These are phyloP conservation scores for Nissolia schottii DNA, from an alignment of 306 rosid species.

Conservation along the genomic window DNA sequence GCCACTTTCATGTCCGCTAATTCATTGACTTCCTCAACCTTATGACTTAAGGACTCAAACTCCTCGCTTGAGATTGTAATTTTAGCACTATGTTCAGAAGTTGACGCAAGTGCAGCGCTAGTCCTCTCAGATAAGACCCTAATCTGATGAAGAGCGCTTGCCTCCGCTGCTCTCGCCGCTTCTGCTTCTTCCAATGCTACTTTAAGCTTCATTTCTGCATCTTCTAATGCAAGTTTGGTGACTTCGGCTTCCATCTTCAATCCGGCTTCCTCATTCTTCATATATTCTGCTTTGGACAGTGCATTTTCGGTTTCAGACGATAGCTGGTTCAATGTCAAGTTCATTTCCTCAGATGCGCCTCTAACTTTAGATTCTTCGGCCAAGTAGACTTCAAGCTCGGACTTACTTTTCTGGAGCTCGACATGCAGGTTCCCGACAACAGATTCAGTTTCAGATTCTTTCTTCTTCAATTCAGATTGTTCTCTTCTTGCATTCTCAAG, in stretches of 20 bases:
- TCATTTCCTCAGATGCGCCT: constrained; percentile 56
- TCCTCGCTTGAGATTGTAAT: constrained; percentile 76
- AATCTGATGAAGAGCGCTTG: constrained; percentile 62
- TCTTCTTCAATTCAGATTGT: constrained; percentile 56
- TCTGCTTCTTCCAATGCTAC: constrained; percentile 67
- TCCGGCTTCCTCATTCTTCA: constrained; percentile 48
- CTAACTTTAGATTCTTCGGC: constrained; percentile 56
- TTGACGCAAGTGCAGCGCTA: constrained; percentile 57
- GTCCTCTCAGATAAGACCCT: constrained; percentile 59
- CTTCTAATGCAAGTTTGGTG: constrained; percentile 49
- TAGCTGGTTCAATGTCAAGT: constrained; percentile 46
- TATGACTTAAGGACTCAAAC: constrained; percentile 57
- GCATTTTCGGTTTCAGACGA: constrained; percentile 47
- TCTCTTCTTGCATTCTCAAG: constrained; percentile 55
- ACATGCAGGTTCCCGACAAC: constrained; percentile 49
- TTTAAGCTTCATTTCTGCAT: constrained; percentile 55
- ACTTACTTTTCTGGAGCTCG: constrained; percentile 47
- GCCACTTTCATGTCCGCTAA: constrained; percentile 76
- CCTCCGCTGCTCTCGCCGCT: constrained; percentile 68
- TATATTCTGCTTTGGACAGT: constrained; percentile 46
- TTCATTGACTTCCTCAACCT: constrained; percentile 62
- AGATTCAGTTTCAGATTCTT: constrained; percentile 67
- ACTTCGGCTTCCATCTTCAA: constrained; percentile 60
- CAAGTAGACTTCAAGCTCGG: constrained; percentile 55
- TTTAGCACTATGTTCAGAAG: constrained; percentile 56